These are phyloP conservation scores for Blastobotrys parvus DNA, from an alignment of 805 yeast genomes.

Conservation along the genomic window DNA sequence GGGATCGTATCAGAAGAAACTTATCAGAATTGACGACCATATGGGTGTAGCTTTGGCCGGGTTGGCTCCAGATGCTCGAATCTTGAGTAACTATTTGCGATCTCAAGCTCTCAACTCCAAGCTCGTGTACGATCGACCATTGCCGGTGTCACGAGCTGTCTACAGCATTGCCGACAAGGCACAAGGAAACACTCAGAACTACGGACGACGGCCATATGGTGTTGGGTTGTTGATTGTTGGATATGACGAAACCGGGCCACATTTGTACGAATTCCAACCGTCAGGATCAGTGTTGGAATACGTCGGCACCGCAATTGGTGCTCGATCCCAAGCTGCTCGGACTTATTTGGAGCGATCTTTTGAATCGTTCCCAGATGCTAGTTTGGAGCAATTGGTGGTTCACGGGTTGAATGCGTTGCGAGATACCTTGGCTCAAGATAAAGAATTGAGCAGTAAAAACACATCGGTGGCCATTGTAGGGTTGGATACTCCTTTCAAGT, in stretches of 20 bases:
- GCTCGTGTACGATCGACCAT: constrained; percentile 77
- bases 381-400: constrained; percentile 66
- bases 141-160: constrained; percentile 77
- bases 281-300: constrained; percentile 90
- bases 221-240: constrained; percentile 91
- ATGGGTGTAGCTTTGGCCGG: constrained; percentile 96
- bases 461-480: constrained; percentile 94
- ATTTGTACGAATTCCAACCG: constrained; percentile 90
- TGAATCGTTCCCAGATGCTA: constrained; percentile 53
- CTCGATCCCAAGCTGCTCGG: constrained; percentile 97
- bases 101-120: constrained; percentile 85
- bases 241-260: constrained; percentile 89
- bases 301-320: constrained; percentile 93
- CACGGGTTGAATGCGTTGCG: constrained; percentile 86
- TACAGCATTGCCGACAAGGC: constrained; percentile 90
- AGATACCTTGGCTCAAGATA: constrained; percentile 91
- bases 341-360: constrained; percentile 86
- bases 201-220: constrained; percentile 97
- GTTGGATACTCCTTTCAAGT: constrained; percentile 58
- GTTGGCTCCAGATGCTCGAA: constrained; percentile 96
- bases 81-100: constrained; percentile 78
- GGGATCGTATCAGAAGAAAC: constrained; percentile 92
- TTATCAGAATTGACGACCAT: constrained; percentile 86
- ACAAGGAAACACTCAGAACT: constrained; percentile 89
- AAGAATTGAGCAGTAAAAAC: constrained; percentile 74